A percentile compares a stretch with the other conserved stretches of the same genome.
Conservation (phyloP, 805 yeast genomes). For the Lipomyces spencermartinsiae region DNA sequence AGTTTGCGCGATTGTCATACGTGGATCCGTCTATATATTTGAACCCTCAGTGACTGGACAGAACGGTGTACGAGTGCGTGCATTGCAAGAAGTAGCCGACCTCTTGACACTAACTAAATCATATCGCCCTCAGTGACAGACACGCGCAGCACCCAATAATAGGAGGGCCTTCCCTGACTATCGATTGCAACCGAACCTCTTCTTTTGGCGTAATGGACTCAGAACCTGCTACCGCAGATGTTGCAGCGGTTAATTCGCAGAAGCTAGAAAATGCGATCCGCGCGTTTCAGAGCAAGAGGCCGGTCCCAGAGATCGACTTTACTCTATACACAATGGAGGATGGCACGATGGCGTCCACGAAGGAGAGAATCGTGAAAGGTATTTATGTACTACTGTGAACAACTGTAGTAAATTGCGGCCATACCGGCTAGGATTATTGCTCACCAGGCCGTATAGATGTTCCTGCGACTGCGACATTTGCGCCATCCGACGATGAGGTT, state of each 20-base stretch:
- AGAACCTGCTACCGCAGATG: not conserved
- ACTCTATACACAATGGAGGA: constrained; percentile 60
- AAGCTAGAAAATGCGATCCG: constrained; percentile 47
- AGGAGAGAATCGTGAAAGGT: constrained; percentile 59
- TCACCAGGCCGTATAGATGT: constrained; percentile 49
- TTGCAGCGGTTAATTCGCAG: constrained; percentile 32
- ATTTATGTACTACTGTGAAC: not conserved
- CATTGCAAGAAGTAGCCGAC: not conserved
- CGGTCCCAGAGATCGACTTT: constrained; percentile 49
- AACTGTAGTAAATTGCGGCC: not conserved
- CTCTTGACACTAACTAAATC: not conserved
- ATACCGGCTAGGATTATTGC: constrained; percentile 11
- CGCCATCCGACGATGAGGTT: constrained; percentile 72
- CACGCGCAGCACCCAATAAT: not conserved
- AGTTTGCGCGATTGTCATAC: not conserved
- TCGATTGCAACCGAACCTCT: not conserved
- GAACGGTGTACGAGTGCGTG: not conserved
- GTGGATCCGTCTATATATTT: not conserved
- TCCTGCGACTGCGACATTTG: constrained; percentile 66
- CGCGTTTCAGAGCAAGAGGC: constrained; percentile 46
- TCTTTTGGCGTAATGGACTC: not conserved
- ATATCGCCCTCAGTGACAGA: not conserved
- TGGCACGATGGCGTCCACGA: constrained; percentile 62
- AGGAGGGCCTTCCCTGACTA: not conserved
- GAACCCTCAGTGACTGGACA: not conserved